Evolutionary conservation across 2,329 filamentous ascomycete genomes (phyloP).

Genomic region (Aspergillus pseudoviridinutans): DNA sequence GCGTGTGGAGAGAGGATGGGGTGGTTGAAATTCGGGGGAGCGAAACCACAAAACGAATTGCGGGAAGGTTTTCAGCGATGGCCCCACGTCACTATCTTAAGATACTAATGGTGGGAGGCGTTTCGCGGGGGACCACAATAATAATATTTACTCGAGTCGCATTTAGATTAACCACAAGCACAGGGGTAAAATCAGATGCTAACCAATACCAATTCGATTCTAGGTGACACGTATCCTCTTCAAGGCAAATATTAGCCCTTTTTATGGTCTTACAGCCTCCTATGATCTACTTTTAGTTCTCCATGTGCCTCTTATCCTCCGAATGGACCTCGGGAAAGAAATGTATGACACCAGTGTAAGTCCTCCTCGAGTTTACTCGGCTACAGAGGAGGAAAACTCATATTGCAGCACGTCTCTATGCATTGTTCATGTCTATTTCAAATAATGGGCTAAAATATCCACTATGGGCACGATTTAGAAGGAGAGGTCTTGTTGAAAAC

Average conservation of each 20-base stretch:
- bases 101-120: not conserved
- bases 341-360: not conserved
- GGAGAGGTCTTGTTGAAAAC: not conserved
- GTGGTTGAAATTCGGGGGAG: conserved; percentile 9
- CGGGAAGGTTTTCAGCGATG: conserved; percentile 16
- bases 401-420: not conserved
- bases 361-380: not conserved
- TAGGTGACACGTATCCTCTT: not conserved
- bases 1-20: conserved; percentile 3
- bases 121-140: conserved; percentile 3
- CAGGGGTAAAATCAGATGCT: not conserved
- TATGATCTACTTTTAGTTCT: not conserved
- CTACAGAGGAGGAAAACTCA: not conserved
- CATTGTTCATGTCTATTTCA: not conserved
- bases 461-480: not conserved
- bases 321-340: not conserved
- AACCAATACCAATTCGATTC: not conserved
- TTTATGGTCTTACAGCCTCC: not conserved
- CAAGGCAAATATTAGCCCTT: not conserved
- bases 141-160: not conserved
- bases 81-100: conserved; percentile 24
- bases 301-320: not conserved
- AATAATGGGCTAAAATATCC: not conserved
- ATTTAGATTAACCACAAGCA: not conserved
- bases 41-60: conserved; percentile 12